Percentiles rank a stretch among this genome's conserved stretches.
These are phyloP conservation scores for Curvularia lunata DNA, from an alignment of 2,329 filamentous ascomycete species.

Conservation along the genomic window DNA sequence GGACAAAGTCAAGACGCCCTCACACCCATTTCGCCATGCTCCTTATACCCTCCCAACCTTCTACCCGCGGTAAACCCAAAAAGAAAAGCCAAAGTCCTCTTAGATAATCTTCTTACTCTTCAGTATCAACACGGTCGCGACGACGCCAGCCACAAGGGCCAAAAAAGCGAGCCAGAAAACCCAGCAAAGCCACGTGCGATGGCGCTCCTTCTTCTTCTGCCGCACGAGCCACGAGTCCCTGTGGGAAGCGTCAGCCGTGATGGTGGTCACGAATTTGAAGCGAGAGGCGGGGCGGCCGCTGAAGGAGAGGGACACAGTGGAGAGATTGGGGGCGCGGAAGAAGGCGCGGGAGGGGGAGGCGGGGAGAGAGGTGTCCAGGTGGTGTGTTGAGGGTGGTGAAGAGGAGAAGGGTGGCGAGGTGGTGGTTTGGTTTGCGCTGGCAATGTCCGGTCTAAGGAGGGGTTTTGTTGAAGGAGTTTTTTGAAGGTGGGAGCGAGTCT, in stretches of 20 bases:
- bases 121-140: slow-evolving; percentile 56
- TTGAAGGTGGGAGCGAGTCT: slow-evolving; percentile 12
- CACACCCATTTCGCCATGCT: too few species aligned
- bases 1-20: too few species aligned
- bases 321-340: slow-evolving; percentile 24
- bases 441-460: slow-evolving; percentile 11
- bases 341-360: slow-evolving; percentile 9
- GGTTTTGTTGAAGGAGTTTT: slow-evolving; percentile 22
- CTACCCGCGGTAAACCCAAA: neutral
- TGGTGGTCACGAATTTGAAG: slow-evolving; percentile 44
- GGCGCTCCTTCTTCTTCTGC: slow-evolving; percentile 57
- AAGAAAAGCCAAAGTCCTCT: neutral
- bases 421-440: neutral
- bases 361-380: neutral
- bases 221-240: slow-evolving; percentile 62
- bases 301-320: slow-evolving; percentile 33
- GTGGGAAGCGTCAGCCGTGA: slow-evolving; percentile 35
- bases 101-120: slow-evolving; percentile 39
- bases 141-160: slow-evolving; percentile 54
- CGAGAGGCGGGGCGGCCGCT: slow-evolving; percentile 32
- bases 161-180: slow-evolving; percentile 55
- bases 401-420: neutral
- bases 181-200: slow-evolving; percentile 57
- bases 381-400: neutral
- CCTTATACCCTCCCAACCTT: too few species aligned